A percentile compares a stretch with the other conserved stretches of the same genome.
Conservation (phyloP, 495 filamentous ascomycete species). For the Penicillium mononematosum region DNA sequence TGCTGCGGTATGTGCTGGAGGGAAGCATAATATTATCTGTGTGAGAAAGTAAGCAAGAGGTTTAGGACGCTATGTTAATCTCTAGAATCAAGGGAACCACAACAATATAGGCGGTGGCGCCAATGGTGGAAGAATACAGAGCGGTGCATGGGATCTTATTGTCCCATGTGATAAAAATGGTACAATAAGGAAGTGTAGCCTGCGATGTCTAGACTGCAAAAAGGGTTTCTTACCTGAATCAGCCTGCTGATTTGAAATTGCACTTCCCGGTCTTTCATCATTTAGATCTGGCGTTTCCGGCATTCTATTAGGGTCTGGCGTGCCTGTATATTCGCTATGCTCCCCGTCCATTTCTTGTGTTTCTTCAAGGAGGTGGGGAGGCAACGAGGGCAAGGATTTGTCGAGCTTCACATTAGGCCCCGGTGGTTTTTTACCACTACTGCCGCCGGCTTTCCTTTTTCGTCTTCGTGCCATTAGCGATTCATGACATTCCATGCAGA, state of each 20-base stretch:
- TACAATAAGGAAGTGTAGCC: neutral
- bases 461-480: conserved; percentile 93
- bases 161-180: no score
- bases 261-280: conserved; percentile 13
- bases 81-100: neutral
- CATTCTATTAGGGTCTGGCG: conserved; percentile 51
- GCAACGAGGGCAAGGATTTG: conserved; percentile 91
- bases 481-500: conserved; percentile 99
- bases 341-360: conserved; percentile 67
- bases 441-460: conserved; percentile 71
- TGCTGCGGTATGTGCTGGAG: conserved; percentile 72
- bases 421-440: conserved; percentile 52
- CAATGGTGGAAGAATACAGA: no score
- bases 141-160: neutral
- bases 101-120: neutral
- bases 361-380: conserved; percentile 68
- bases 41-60: neutral
- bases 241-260: conserved; percentile 13
- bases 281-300: conserved; percentile 22
- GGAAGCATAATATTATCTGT: conserved; percentile 65
- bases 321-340: conserved; percentile 63
- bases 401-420: conserved; percentile 69
- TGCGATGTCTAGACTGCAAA: neutral
- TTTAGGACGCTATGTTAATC: neutral
- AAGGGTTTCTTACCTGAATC: conserved; percentile 25